Evolutionary conservation across 345 rosid genomes (phyloP).

Genomic region (Zanthoxylum bungeanum): DNA sequence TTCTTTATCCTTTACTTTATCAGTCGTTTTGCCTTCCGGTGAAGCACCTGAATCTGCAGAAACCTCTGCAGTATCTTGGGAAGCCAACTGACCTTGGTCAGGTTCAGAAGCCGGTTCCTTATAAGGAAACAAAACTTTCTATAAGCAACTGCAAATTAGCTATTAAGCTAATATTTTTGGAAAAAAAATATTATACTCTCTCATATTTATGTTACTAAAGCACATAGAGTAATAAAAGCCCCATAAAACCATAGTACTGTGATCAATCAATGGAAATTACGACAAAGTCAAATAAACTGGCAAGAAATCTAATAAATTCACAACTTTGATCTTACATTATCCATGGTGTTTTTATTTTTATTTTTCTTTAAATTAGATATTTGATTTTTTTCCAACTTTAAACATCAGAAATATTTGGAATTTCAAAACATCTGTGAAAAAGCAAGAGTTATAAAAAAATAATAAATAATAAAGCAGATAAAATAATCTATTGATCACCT

Average conservation of each 20-base stretch:
- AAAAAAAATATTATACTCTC: background rate
- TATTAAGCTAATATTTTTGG: background rate
- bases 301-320: background rate
- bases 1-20: slow-evolving; percentile 79
- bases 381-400: background rate
- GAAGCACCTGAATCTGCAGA: slow-evolving; percentile 50
- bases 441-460: background rate
- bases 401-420: background rate
- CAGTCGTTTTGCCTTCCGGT: slow-evolving; percentile 55
- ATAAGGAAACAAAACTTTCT: slow-evolving; percentile 9
- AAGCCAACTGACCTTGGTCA: slow-evolving; percentile 50
- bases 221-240: background rate
- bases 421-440: background rate
- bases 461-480: background rate
- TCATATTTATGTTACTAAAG: background rate
- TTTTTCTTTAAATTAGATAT: background rate
- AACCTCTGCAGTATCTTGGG: slow-evolving; percentile 56
- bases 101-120: slow-evolving; percentile 72
- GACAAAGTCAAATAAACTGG: background rate
- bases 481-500: background rate
- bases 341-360: background rate
- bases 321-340: background rate
- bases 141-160: slow-evolving; percentile 1
- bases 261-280: background rate
- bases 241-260: background rate